Base-by-base conservation (phyloP, 208 protist species). In the Trypanosoma grayi region DNA sequence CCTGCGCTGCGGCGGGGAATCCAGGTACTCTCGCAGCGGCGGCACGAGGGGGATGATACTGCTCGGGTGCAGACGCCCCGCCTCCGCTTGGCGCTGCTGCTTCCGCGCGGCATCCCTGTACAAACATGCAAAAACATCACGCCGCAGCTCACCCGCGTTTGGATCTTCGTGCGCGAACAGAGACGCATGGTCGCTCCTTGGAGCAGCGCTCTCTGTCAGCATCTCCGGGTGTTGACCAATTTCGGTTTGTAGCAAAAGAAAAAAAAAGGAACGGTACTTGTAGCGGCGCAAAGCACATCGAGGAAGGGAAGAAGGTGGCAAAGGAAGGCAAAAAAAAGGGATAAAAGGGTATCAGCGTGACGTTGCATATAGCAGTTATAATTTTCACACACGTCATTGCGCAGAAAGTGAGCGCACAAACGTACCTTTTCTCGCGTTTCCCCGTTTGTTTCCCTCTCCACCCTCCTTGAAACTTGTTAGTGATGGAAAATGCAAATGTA, bases 281-380 rank as follows among this genome's bases (percentile, higher is more conserved):
- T n/a, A n/a, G n/a, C n/a, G n/a, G n/a, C n/a, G n/a, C n/a, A n/a
- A n/a, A n/a, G n/a, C n/a, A n/a, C n/a, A n/a, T n/a, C n/a, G n/a
- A n/a, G n/a, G n/a, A n/a, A n/a, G n/a, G n/a, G n/a, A n/a, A n/a
- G n/a, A n/a, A n/a, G n/a, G n/a, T n/a, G n/a, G n/a, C n/a, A n/a
- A n/a, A n/a, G n/a, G n/a, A 55, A 66, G 47, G 54, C 51, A 28
- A 66, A 62, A 60, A 40, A 62, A 14, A 36, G 39, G 40, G 16
- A 61, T 24, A 63, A 34, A 44, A 31, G 28, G 18, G 44, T 22
- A 43, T 14, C 22, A 50, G 18, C 52, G n/a, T n/a, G n/a, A n/a
- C n/a, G n/a, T n/a, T n/a, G n/a, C n/a, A n/a, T n/a, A n/a, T n/a
- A n/a, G n/a, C n/a, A n/a, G n/a, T n/a, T n/a, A n/a, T n/a, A n/a